These are phyloP conservation scores for Cladophialophora chaetospira DNA, from an alignment of 2,329 filamentous ascomycete genomes.

Conservation along the genomic window DNA sequence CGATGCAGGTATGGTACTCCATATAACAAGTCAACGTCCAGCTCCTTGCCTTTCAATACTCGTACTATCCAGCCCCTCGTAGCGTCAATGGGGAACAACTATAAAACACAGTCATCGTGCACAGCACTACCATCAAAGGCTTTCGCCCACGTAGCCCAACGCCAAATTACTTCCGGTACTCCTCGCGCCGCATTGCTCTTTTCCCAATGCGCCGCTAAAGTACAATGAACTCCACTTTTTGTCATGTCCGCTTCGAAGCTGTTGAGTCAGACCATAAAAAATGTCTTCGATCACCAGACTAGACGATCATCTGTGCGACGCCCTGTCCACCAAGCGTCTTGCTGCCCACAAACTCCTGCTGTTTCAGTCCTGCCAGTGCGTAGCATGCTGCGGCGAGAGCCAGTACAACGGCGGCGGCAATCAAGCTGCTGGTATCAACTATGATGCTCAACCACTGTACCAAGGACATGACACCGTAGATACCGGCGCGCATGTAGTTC, in stretches of 20 bases:
- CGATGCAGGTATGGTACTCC: too few relatives aligned
- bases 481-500: constrained; percentile 88
- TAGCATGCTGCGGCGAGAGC: constrained; percentile 79
- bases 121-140: neutral
- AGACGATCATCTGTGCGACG: constrained; percentile 35
- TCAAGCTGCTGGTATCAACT: constrained; percentile 66
- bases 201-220: constrained; percentile 10
- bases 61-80: neutral
- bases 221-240: constrained; percentile 19
- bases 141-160: neutral
- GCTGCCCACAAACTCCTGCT: constrained; percentile 60
- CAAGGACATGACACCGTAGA: constrained; percentile 78
- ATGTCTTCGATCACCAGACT: neutral
- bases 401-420: constrained; percentile 83
- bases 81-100: neutral
- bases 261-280: neutral
- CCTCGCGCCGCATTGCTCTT: constrained; percentile 4
- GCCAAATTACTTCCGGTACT: neutral
- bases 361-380: constrained; percentile 46
- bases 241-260: neutral
- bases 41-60: neutral
- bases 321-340: constrained; percentile 91
- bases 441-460: constrained; percentile 84
- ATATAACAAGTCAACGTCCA: too few relatives aligned
- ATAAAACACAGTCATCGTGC: neutral